phyloP scores from a whole-genome alignment of 352 stramenopile genomes.

The Elongisporangium undulatum region DNA sequence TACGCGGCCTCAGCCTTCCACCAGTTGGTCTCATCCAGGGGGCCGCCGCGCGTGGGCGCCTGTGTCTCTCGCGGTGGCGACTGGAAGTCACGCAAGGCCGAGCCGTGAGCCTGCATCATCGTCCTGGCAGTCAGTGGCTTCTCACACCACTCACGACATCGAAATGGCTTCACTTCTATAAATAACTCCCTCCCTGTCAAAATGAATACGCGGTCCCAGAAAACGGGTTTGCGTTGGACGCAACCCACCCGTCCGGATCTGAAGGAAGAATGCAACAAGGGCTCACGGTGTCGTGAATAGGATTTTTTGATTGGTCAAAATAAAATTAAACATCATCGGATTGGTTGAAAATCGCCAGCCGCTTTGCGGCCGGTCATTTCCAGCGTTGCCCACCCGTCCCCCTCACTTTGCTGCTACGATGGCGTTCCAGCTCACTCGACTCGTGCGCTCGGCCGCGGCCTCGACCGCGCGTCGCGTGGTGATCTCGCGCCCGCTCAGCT shows the following conservation, averaged over 20 bases:
- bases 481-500: slow-evolving; percentile 19
- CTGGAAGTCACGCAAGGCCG: not conserved
- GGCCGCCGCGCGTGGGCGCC: not conserved
- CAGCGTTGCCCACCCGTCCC: slow-evolving; percentile 3
- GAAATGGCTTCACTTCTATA: not conserved
- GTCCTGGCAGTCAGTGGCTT: not conserved
- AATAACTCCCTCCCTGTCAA: not conserved
- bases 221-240: not conserved
- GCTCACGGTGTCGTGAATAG: not conserved
- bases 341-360: slow-evolving; percentile 10
- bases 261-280: not conserved
- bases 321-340: slow-evolving; percentile 1
- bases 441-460: slow-evolving; percentile 24
- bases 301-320: slow-evolving; percentile 27
- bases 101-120: not conserved
- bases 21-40: not conserved
- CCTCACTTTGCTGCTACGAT: slow-evolving; percentile 15
- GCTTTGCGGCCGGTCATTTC: slow-evolving; percentile 40
- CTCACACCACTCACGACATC: not conserved
- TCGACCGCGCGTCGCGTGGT: slow-evolving; percentile 24
- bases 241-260: not conserved
- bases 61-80: not conserved
- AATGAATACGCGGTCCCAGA: not conserved
- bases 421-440: slow-evolving; percentile 42
- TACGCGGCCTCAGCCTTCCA: not conserved